Base-by-base conservation (phyloP, 441 rosid species). In the Raphanus hybrid region DNA sequence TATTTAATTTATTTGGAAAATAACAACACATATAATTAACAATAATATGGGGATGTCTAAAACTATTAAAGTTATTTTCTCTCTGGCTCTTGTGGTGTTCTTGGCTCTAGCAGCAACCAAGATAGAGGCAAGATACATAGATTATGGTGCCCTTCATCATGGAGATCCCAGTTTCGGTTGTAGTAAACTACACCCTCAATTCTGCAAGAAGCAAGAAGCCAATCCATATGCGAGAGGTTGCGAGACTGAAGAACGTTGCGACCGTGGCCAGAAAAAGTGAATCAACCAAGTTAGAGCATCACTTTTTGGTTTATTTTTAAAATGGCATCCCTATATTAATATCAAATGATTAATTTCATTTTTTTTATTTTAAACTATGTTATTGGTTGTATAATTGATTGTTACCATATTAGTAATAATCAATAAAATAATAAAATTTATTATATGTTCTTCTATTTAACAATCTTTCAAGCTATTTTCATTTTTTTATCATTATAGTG, bases 1-100 rank as follows among this genome's bases (percentile, higher is more conserved):
- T 70, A 32, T 64, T 64, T 63, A 26, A 54, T 76, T 1, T 54
- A 54, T 64, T 70, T 77, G 35, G 7, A 50, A 52, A 34, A 20
- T 5, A 3, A 65, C 1, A 34, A 35, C 5, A 29, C 3, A 4
- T 23, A 43, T 3, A 26, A 26, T 5, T 11, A 11, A 3, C 26
- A 60, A 48, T 6, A 76, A 62, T 35, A 77, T 66, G 81, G 58
- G 69, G 14, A 78, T 78, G 73, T 71, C 81, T 34, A 78, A 71
- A 34, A 66, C 2, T 71, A 0, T 66, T 8, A 59, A 66, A 3
- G 8, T 71, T 16, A 35, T 71, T 48, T 8, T 78, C 29, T 71
- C 73, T 57, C 16, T 77, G 0, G 43, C 3, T 3, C 34, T 77
- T 18, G 2, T 71, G 2, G 57, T 77, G 32, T 58, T 71, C 3